phyloP scores from a whole-genome alignment of 2,329 filamentous ascomycete species.

The Hysterium pulicare region DNA sequence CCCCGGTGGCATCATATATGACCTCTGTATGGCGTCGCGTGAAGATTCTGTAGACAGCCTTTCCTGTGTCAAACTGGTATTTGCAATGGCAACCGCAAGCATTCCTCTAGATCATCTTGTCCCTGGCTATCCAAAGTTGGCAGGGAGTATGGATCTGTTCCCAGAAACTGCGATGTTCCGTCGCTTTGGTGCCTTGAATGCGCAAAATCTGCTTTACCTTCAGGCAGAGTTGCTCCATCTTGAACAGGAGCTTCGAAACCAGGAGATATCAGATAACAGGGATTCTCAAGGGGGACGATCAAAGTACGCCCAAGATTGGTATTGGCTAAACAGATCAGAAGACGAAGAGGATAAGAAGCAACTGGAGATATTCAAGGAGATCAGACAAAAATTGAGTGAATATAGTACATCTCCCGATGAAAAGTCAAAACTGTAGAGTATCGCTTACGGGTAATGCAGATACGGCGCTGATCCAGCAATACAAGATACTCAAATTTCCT shows the following conservation, averaged over 20 bases:
- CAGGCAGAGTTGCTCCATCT: constrained; percentile 12
- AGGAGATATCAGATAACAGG: constrained; percentile 6
- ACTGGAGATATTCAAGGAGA: constrained; percentile 8
- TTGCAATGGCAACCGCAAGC: not conserved
- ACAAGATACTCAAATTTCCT: constrained; percentile 7
- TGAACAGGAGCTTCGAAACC: constrained; percentile 8
- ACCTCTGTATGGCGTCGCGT: not conserved
- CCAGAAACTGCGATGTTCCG: constrained; percentile 14
- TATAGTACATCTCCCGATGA: constrained; percentile 20
- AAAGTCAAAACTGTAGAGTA: no score
- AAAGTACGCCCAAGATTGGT: constrained; percentile 5
- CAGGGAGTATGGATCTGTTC: constrained; percentile 5
- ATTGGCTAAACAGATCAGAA: constrained; percentile 6
- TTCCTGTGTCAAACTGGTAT: not conserved
- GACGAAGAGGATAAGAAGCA: constrained; percentile 8
- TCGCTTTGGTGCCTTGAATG: constrained; percentile 10
- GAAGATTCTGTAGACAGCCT: not conserved
- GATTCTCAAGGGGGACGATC: not conserved
- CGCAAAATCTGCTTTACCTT: constrained; percentile 13
- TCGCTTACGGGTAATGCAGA: no score
- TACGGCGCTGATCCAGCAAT: constrained; percentile 17
- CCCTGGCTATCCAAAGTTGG: constrained; percentile 10
- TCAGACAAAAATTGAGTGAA: constrained; percentile 10
- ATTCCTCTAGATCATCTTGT: constrained; percentile 6
- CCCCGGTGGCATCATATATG: not conserved